phyloP scores from a whole-genome alignment of 208 protist genomes.

The Wallacemonas sp. region DNA sequence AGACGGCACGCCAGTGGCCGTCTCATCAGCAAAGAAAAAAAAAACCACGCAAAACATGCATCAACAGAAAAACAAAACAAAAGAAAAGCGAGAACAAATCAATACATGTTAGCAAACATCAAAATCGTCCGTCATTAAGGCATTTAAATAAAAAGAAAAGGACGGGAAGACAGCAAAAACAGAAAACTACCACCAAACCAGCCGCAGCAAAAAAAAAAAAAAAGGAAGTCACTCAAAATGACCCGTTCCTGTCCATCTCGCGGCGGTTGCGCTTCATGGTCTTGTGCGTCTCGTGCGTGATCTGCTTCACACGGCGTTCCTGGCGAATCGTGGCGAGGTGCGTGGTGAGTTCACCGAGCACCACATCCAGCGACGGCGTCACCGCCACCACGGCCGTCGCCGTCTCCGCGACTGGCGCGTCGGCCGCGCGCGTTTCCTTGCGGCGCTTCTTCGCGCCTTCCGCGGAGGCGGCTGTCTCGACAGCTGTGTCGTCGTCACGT shows the following conservation, averaged over 20 bases:
- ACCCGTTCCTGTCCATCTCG: conserved; percentile 32
- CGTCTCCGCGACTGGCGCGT: too few relatives aligned
- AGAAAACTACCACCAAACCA: too few relatives aligned
- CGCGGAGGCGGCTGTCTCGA: not conserved
- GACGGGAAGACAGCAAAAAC: too few relatives aligned
- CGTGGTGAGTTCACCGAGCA: conserved; percentile 36
- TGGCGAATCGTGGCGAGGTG: conserved; percentile 31
- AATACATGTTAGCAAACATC: too few relatives aligned
- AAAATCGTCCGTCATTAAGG: too few relatives aligned
- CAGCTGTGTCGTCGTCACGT: not conserved
- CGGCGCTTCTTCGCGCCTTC: conserved; percentile 19
- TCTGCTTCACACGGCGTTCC: conserved; percentile 29
- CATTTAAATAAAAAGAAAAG: too few relatives aligned
- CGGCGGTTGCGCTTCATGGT: conserved; percentile 39
- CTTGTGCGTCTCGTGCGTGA: conserved; percentile 36
- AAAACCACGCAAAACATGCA: not conserved
- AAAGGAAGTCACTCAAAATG: not conserved
- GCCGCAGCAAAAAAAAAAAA: too few relatives aligned
- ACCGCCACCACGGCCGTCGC: not conserved
- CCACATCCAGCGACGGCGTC: conserved; percentile 26
- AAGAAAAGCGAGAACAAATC: not conserved
- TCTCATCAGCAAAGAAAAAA: not conserved
- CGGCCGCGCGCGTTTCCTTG: not conserved
- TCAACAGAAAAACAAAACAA: conserved; percentile 12
- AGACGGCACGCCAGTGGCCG: not conserved